Base-by-base conservation (phyloP, 257 asterid species). In the Thymus mandschuricus region DNA sequence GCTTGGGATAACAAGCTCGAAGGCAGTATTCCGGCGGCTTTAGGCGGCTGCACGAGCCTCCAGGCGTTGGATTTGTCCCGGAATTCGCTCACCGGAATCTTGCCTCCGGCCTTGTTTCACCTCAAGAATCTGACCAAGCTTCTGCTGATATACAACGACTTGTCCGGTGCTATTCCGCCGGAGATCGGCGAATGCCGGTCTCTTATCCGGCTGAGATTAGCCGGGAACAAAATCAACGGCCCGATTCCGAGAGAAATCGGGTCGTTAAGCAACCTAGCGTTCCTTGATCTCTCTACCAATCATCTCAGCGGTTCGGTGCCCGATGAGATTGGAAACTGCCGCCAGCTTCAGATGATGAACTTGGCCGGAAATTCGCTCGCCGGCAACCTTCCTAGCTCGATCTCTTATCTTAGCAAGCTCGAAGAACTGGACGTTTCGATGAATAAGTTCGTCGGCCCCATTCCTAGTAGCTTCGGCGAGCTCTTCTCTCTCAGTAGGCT, bases 1-100 rank as follows among this genome's bases (percentile, higher is more conserved):
- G 96, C 90, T 2, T 91, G 97, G 97, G 87, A 87, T 73, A 91
- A 91, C 81, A 86, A 79, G 87, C 89, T 91, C 45, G 88, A 86
- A 35, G 97, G 97, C 38, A 85, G 81, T 58, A 84, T 91, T 73
- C 96, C 97, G 6, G 63, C 79, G 2, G 76, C 83, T 11, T 60
- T 91, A 68, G 84, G 84, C 5, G 90, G 90, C 54, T 86, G 92
- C 82, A 56, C 63, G 52, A 84, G 92, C 86, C 90, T 91, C 6
- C 92, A 86, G 66, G 88, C 90, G 11, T 60, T 91, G 82, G 97
- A 91, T 63, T 83, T 91, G 64, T 86, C 96, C 2, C 90, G 80
- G 5, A 91, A 91, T 73, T 77, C 78, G 34, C 80, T 91, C 10
- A 85, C 90, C 3, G 96, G 97, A 61, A 80, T 76, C 71, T 56